Evolutionary conservation across 2,329 filamentous ascomycete species (phyloP), one percentile per base, ranked within the genome.

Genomic region (Talaromyces albobiverticillius): DNA sequence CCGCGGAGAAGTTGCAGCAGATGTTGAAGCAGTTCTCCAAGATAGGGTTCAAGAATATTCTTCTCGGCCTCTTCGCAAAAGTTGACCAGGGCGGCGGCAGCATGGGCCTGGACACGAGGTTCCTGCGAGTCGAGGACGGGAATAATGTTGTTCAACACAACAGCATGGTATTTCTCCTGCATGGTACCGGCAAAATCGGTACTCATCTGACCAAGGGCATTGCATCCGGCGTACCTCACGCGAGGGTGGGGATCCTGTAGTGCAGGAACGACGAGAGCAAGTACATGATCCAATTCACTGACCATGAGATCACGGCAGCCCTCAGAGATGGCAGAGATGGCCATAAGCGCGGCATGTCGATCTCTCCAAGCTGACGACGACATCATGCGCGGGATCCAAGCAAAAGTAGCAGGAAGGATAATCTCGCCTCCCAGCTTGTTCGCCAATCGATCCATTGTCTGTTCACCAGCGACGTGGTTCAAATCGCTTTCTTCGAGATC

Each of bases 41-140:
- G 84, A 68, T 97, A 97, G 11, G 94, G 93, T 71, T 96, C 92
- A 14, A 99, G 80, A 18, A 90, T 88, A 52, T 83, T 83, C 76
- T 95, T 96, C 72, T 99, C 93, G 0, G 94, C 93, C 74, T 97
- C 94, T 71, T 99, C 94, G 71, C 94, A 99, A 72, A 99, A 99
- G 76, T 99, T 99, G 67, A 99, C 94, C 11, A 99, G 82, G 5
- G 94, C 94, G n/a, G 94, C 94, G 14, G 94, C 94, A 9, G 94
- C 94, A 68, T 99, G 94, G 2, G 94, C 93, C 76, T 97, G 95
- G 57, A 99, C 94, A 56, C 94, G 88, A 16, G 91, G 89, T 71
- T 99, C 93, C 1, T 90, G 82, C 2, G 91, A 95, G 65, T 92
- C 84, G 5, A 99, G 82, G 1, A 96, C 93, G 1, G 93, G 92